Conservation (phyloP, 176 grass and related monocot species). For the Oryza longistaminata region DNA sequence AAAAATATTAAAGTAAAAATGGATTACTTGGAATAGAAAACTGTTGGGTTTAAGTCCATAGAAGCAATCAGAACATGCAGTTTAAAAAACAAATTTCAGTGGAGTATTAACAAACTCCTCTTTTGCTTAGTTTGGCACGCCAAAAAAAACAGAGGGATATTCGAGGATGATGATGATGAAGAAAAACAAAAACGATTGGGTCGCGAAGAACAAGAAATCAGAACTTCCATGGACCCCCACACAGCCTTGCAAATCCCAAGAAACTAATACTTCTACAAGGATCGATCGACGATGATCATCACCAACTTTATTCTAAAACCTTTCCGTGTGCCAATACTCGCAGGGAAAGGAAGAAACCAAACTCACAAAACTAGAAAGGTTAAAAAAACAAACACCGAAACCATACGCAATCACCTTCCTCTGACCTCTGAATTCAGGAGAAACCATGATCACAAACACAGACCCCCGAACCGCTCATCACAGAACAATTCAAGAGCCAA, state of each 20-base stretch:
- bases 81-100: background rate
- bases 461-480: background rate
- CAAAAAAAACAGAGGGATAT: background rate
- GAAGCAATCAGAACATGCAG: conserved; percentile 45
- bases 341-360: background rate
- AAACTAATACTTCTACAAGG: background rate
- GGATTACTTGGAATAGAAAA: too few species aligned
- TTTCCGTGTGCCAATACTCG: background rate
- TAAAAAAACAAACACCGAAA: background rate
- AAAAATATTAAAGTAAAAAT: too few species aligned
- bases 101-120: background rate
- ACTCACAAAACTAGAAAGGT: background rate
- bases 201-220: background rate
- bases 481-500: background rate
- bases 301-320: background rate
- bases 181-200: background rate
- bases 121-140: background rate
- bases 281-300: background rate
- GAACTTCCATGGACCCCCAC: background rate
- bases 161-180: background rate
- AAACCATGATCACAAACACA: background rate
- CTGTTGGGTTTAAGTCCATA: too few species aligned
- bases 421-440: background rate
- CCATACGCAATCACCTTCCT: background rate
- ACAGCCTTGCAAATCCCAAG: background rate